Evolutionary conservation across 768 basidiomycete genomes (phyloP).

Genomic region (Tubosaeta sp.): DNA sequence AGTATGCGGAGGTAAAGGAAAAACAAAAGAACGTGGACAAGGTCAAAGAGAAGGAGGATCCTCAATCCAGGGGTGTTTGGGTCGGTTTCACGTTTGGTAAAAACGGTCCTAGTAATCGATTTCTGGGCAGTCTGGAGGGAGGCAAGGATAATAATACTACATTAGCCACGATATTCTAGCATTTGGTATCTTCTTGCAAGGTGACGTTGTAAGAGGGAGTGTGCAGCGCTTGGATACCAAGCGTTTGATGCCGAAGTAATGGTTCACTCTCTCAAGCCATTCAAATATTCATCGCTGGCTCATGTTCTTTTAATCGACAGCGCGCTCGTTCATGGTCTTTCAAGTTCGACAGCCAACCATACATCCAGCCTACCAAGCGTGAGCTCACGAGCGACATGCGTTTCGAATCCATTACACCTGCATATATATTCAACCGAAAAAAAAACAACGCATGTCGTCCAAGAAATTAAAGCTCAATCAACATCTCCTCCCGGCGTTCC

Average conservation of each 20-base stretch:
- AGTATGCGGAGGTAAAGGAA: slow-evolving; percentile 97
- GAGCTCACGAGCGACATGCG: neutral
- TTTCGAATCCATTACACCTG: neutral
- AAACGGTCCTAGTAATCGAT: slow-evolving; percentile 60
- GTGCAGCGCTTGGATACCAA: too few species aligned
- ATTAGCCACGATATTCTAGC: slow-evolving; percentile 57
- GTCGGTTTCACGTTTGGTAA: slow-evolving; percentile 91
- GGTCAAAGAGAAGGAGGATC: slow-evolving; percentile 84
- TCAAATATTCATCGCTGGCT: too few species aligned
- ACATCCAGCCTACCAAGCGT: neutral
- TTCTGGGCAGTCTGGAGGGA: slow-evolving; percentile 24
- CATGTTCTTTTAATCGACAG: too few species aligned
- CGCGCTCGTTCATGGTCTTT: too few species aligned
- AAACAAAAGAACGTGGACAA: slow-evolving; percentile 93
- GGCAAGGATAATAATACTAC: slow-evolving; percentile 46
- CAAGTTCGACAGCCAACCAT: too few species aligned
- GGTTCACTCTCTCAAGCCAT: too few species aligned
- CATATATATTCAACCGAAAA: neutral
- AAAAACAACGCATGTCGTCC: neutral
- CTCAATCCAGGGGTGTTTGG: slow-evolving; percentile 72
- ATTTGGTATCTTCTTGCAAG: neutral
- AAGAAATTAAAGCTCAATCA: slow-evolving; percentile 38
- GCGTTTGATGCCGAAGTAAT: too few species aligned
- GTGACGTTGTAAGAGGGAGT: neutral
- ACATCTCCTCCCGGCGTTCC: slow-evolving; percentile 59